Evolutionary conservation across 1,284 basidiomycete genomes (phyloP), one percentile per base, ranked within the genome.

Genomic region (Sporisorium scitamineum): DNA sequence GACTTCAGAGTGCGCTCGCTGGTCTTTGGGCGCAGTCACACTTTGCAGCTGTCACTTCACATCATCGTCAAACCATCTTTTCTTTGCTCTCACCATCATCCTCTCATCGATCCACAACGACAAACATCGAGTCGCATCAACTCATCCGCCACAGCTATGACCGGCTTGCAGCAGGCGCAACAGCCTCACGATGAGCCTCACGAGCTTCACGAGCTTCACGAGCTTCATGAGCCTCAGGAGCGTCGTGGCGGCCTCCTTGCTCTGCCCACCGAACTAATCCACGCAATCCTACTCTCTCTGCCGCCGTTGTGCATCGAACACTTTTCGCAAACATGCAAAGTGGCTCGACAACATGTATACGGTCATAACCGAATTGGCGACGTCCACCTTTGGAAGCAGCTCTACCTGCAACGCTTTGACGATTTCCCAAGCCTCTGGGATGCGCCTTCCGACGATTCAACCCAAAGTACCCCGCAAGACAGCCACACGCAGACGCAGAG

Each of bases 271-370:
- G 72, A 75, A 48, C 57, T 75, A 24, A 52, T 75, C 10, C 72
- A 75, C 37, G 26, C 45, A 29, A 67, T 75, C 29, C 56, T 75
- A 2, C 67, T 70, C 39, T 42, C 34, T 8, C 44, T 75, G 10
- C 67, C 67, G 6, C 72, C 72, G 3, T 18, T 67, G 44, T 62
- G 67, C 67, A 70, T 75, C 48, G 72, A 75, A 51, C 72, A 70
- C 42, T 70, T 63, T 37, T 66, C 72, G 10, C 72, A 75, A 24
- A 70, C 72, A 16, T 75, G 67, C 60, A 75, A 70, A 44, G 56
- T 70, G 4, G 67, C 67, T 41, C 72, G 72, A 5, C 52, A 54
- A 20, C 67, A 67, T 45, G 63, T 75, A 24, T 75, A 75, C 41
- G 63, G 63, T 11, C 37, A 70, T 3, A 5, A 29, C 29, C 39